Conservation (phyloP, 768 basidiomycete genomes). For the Xerocomus brunneocitrinus region DNA sequence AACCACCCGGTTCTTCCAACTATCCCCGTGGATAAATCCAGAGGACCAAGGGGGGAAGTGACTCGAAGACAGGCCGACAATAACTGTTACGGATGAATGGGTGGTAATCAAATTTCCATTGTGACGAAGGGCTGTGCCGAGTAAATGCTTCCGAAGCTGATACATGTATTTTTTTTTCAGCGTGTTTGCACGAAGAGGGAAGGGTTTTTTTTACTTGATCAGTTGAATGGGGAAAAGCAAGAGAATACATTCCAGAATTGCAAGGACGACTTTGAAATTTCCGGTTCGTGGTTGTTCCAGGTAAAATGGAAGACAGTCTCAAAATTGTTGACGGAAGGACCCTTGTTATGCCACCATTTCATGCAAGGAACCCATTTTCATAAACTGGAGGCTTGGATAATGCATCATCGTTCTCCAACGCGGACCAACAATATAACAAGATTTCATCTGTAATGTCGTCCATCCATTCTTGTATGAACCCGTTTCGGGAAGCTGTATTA, state of each 20-base stretch:
- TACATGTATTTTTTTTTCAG: conserved; percentile 12
- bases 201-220: conserved; percentile 10
- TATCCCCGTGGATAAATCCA: conserved; percentile 23
- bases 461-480: conserved; percentile 20
- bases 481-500: background rate
- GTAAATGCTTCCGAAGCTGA: conserved; percentile 2
- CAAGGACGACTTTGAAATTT: conserved; percentile 17
- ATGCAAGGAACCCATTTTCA: conserved; percentile 21
- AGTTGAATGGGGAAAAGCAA: conserved; percentile 14
- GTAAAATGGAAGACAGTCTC: conserved; percentile 18
- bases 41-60: conserved; percentile 1
- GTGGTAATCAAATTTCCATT: conserved; percentile 6
- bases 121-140: background rate
- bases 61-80: conserved; percentile 14
- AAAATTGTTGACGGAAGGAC: conserved; percentile 15
- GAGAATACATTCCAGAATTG: background rate
- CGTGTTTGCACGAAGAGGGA: conserved; percentile 7
- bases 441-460: conserved; percentile 10
- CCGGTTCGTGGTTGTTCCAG: conserved; percentile 18
- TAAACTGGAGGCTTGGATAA: conserved; percentile 35
- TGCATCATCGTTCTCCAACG: conserved; percentile 34
- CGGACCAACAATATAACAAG: conserved; percentile 29
- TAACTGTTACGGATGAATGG: conserved; percentile 18
- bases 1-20: conserved; percentile 14
- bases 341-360: conserved; percentile 17